phyloP scores from a whole-genome alignment of 1,139 yeast species.

The Taiozyma sp. region DNA sequence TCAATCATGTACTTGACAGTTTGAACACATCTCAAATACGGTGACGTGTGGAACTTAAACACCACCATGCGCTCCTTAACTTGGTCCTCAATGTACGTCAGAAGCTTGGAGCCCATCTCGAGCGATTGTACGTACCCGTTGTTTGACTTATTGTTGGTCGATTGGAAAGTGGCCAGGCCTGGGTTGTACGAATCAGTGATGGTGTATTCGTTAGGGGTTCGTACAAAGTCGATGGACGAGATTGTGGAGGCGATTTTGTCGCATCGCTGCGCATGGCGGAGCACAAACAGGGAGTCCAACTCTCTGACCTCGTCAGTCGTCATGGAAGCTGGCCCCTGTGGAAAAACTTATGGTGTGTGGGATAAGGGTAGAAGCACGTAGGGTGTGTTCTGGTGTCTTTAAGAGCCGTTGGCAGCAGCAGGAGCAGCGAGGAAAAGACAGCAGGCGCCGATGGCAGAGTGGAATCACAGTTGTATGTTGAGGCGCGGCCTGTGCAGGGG shows the following conservation, averaged over 20 bases:
- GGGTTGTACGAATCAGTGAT: conserved; percentile 19
- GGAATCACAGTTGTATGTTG: neutral
- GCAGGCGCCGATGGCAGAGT: neutral
- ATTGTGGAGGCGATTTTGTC: conserved; percentile 24
- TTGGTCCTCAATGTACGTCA: conserved; percentile 16
- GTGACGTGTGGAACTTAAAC: conserved; percentile 23
- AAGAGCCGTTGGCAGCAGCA: neutral
- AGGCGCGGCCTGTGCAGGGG: neutral
- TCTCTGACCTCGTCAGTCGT: neutral
- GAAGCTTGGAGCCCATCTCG: conserved; percentile 19
- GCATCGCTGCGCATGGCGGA: conserved; percentile 24
- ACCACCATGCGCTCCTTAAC: conserved; percentile 11
- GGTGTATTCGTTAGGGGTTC: conserved; percentile 4
- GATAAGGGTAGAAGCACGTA: neutral
- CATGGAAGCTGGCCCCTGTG: neutral
- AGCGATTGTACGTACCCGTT: conserved; percentile 22
- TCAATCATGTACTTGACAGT: conserved; percentile 22
- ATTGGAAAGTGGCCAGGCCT: conserved; percentile 19
- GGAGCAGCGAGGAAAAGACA: neutral
- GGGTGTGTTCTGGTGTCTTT: neutral
- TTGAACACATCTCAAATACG: conserved; percentile 23
- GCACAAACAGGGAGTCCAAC: conserved; percentile 22
- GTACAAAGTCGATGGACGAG: conserved; percentile 19
- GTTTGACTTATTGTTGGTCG: conserved; percentile 23
- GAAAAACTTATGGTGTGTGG: neutral